Percentiles rank a stretch among this genome's conserved stretches.
Conservation (phyloP, 148 eudicot species). For the Camellia lanceoleosa region DNA sequence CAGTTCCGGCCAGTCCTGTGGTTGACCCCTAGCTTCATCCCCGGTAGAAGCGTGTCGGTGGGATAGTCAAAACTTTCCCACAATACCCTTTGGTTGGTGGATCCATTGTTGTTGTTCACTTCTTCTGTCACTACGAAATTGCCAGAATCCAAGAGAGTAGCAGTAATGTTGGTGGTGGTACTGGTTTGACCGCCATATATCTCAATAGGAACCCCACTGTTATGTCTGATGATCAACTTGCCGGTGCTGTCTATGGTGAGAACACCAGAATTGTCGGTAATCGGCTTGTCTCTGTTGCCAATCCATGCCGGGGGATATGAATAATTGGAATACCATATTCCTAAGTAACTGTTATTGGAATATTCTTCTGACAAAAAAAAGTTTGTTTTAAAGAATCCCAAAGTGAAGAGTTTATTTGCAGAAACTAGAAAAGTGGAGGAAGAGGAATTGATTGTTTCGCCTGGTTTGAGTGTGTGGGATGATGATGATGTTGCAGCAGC, state of each 20-base stretch:
- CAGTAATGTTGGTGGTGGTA: neutral
- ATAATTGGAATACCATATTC: neutral
- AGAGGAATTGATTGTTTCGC: no score
- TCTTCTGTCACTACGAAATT: neutral
- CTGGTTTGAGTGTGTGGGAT: no score
- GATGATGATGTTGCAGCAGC: no score
- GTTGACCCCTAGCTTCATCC: constrained; percentile 2
- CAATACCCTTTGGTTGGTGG: neutral
- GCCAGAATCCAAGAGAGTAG: neutral
- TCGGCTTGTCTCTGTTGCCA: neutral
- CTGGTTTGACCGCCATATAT: neutral
- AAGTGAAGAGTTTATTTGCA: no score
- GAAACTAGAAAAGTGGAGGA: no score
- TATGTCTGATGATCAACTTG: neutral
- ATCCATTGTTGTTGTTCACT: neutral
- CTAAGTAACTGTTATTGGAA: neutral
- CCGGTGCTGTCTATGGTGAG: neutral
- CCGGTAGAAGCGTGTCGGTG: neutral
- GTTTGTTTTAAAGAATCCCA: no score
- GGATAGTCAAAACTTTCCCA: constrained; percentile 12
- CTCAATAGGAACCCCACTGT: neutral
- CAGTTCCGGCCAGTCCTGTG: neutral
- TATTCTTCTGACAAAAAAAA: no score
- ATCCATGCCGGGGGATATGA: neutral
- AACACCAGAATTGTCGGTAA: neutral